Evolutionary conservation across 345 rosid genomes (phyloP), one percentile per base, ranked within the genome.

Genomic region (Chamaenerion angustifolium): DNA sequence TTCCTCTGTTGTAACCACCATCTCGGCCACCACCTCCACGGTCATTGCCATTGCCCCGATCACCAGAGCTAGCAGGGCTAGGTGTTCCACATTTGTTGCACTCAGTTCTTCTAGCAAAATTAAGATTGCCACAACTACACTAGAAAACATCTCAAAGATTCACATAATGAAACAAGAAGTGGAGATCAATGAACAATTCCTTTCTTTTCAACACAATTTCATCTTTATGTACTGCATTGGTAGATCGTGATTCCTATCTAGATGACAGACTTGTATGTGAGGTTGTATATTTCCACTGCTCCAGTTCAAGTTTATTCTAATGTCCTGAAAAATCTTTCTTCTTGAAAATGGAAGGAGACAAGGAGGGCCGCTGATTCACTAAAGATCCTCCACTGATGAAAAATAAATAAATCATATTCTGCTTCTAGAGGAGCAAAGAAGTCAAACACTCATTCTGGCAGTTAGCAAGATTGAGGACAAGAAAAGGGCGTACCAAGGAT

Each of bases 21-120:
- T 64, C 68, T 45, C 60, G 61, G 53, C 75, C 70, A 44, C 75
- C 66, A 60, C 73, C 63, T 43, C 77, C 64, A 12, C 64, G 56
- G 52, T 72, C 60, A 46, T 54, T 50, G 46, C 71, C 72, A 52
- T 66, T 58, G 41, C 68, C 50, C 49, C 73, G 69, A 46, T 65
- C 76, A 52, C 66, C 61, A 47, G 73, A 48, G 57, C 82, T 90
- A 67, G 77, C 74, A 45, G 96, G 88, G 46, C 78, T 68, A 18
- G 95, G 82, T 54, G 95, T 47, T 13, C 94, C 95, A 43, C 96
- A 92, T 73, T 84, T 92, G 81, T 92, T 92, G 77, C 99, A 92
- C 59, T 88, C 99, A 53, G 68, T 68, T 68, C 95, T 79, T 69
- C 95, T 85, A 15, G 95, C 94, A 66, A 93, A 92, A 71, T 92